Evolutionary conservation across 2,329 filamentous ascomycete genomes (phyloP).

Genomic region (Fusarium paranaense): DNA sequence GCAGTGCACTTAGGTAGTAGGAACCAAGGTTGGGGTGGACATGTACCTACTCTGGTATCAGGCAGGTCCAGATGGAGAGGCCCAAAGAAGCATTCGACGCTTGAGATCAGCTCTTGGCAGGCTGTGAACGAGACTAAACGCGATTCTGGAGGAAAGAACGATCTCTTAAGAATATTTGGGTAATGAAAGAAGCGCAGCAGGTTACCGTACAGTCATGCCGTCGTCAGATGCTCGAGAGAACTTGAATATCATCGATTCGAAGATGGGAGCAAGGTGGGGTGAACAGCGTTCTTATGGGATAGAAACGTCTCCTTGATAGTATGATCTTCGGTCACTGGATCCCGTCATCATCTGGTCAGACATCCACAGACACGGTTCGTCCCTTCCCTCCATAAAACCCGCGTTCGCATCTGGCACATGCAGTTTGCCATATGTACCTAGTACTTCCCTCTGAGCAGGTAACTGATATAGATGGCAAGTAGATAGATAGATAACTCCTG

Average conservation of each 20-base stretch:
- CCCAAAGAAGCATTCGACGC: background rate
- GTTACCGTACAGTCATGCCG: background rate
- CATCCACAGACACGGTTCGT: conserved; percentile 20
- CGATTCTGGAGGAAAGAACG: background rate
- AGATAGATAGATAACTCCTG: background rate
- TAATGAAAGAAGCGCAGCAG: background rate
- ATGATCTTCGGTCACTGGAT: background rate
- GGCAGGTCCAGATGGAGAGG: background rate
- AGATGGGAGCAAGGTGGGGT: background rate
- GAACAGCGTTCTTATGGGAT: background rate
- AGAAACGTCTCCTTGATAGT: background rate
- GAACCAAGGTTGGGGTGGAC: background rate
- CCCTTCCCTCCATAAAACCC: background rate
- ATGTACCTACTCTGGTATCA: background rate
- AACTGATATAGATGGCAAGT: background rate
- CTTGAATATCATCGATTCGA: background rate
- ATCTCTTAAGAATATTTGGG: background rate
- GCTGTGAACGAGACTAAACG: background rate
- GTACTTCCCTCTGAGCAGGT: background rate
- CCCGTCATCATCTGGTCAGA: conserved; percentile 24
- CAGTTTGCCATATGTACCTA: background rate
- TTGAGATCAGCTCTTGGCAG: background rate
- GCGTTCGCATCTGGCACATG: background rate
- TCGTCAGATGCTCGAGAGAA: background rate
- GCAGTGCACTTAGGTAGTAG: background rate